phyloP scores from a whole-genome alignment of 2,329 filamentous ascomycete genomes.

The Venturia effusa region DNA sequence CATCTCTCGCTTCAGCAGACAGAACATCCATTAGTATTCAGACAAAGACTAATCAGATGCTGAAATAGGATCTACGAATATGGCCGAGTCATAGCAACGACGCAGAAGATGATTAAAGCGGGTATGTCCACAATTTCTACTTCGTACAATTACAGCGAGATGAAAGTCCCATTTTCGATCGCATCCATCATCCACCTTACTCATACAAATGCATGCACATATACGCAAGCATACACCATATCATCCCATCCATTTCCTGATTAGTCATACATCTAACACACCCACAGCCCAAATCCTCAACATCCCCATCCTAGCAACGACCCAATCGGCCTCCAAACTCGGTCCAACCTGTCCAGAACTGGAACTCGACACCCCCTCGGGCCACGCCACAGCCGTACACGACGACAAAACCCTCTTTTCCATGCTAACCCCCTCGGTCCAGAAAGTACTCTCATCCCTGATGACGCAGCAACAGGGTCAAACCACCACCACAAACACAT shows the following conservation, averaged over 20 bases:
- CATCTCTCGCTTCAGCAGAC: too few relatives aligned
- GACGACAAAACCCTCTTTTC: constrained; percentile 84
- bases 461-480: constrained; percentile 21
- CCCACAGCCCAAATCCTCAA: constrained; percentile 43
- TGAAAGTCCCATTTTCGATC: neutral
- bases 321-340: constrained; percentile 68
- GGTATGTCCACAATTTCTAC: constrained; percentile 21
- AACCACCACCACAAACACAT: neutral
- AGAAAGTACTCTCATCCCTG: constrained; percentile 27
- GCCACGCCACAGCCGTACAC: constrained; percentile 44
- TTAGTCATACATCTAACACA: neutral
- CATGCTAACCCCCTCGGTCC: constrained; percentile 68
- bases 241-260: neutral
- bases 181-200: neutral
- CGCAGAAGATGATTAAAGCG: constrained; percentile 41
- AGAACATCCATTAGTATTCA: too few relatives aligned
- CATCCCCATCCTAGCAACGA: constrained; percentile 77
- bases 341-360: constrained; percentile 72
- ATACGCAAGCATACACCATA: neutral
- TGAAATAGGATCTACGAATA: constrained; percentile 63
- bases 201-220: neutral
- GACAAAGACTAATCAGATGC: too few relatives aligned
- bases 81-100: constrained; percentile 53
- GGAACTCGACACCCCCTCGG: constrained; percentile 36
- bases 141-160: neutral